These are phyloP conservation scores for Nakazawaea laoshanensis DNA, from an alignment of 805 yeast species.

Conservation along the genomic window DNA sequence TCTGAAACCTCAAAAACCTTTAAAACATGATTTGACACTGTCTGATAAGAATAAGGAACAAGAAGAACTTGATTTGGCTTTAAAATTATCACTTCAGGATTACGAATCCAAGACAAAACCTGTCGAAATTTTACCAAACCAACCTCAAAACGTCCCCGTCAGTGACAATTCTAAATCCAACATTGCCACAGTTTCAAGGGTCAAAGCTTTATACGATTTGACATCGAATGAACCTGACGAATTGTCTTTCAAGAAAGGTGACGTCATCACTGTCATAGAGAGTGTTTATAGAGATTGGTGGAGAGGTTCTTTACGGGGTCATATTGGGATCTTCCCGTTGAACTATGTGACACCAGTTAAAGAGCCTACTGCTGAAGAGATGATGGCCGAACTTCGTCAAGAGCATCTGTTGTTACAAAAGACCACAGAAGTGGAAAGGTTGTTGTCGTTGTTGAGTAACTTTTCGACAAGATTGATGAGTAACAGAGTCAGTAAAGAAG, in stretches of 20 bases:
- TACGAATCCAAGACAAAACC: slow-evolving; percentile 30
- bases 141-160: slow-evolving; percentile 10
- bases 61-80: slow-evolving; percentile 67
- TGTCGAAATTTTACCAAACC: slow-evolving; percentile 10
- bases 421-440: slow-evolving; percentile 56
- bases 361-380: slow-evolving; percentile 55
- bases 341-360: slow-evolving; percentile 81
- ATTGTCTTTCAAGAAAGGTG: slow-evolving; percentile 79
- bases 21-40: slow-evolving; percentile 37
- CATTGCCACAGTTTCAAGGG: slow-evolving; percentile 44
- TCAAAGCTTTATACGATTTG: slow-evolving; percentile 79
- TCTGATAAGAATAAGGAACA: slow-evolving; percentile 57
- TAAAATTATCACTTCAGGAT: slow-evolving; percentile 66
- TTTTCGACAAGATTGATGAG: slow-evolving; percentile 25
- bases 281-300: slow-evolving; percentile 93
- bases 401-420: slow-evolving; percentile 49
- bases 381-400: slow-evolving; percentile 36
- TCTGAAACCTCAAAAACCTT: slow-evolving; percentile 47
- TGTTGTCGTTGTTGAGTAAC: slow-evolving; percentile 46
- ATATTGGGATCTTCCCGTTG: slow-evolving; percentile 82
- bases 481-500: slow-evolving; percentile 23
- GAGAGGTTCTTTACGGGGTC: slow-evolving; percentile 78
- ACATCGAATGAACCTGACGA: slow-evolving; percentile 78
- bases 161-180: slow-evolving; percentile 14
- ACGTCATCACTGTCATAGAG: slow-evolving; percentile 79